Evolutionary conservation across 441 rosid genomes (phyloP).

Genomic region (Euphorbia celastroides): DNA sequence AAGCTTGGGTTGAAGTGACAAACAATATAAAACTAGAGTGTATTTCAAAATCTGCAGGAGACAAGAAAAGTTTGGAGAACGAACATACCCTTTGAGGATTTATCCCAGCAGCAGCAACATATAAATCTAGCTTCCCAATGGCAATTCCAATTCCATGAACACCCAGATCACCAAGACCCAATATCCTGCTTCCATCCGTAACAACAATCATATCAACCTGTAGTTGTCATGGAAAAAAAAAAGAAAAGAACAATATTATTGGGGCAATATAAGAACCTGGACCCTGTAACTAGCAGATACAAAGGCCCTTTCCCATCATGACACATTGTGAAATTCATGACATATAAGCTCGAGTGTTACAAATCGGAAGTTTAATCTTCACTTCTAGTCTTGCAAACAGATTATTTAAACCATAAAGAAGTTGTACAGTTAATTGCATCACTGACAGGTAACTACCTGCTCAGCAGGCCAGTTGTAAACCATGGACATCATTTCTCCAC

Average conservation of each 20-base stretch:
- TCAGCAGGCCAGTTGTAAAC: constrained; percentile 99
- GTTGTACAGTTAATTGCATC: constrained; percentile 5
- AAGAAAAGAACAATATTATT: no score
- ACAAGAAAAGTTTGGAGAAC: neutral
- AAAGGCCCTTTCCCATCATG: neutral
- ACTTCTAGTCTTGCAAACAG: neutral
- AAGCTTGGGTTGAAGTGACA: no score
- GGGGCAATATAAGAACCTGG: constrained; percentile 1
- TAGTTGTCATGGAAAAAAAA: constrained; percentile 6
- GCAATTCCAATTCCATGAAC: constrained; percentile 97
- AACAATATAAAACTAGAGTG: no score
- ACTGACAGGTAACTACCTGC: constrained; percentile 46
- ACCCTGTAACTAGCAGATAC: neutral
- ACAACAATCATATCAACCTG: constrained; percentile 99
- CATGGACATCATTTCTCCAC: constrained; percentile 99
- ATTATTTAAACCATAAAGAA: neutral
- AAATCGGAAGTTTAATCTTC: neutral
- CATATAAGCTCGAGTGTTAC: neutral
- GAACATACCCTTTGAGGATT: constrained; percentile 91
- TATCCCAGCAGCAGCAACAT: constrained; percentile 99
- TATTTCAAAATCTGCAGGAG: neutral
- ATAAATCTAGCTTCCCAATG: constrained; percentile 93
- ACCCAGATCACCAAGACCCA: constrained; percentile 99
- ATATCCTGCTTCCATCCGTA: constrained; percentile 98
- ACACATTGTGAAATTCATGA: neutral